Evolutionary conservation across 2,329 filamentous ascomycete species (phyloP), one percentile per base, ranked within the genome.

Genomic region (Clarireedia hainanense): DNA sequence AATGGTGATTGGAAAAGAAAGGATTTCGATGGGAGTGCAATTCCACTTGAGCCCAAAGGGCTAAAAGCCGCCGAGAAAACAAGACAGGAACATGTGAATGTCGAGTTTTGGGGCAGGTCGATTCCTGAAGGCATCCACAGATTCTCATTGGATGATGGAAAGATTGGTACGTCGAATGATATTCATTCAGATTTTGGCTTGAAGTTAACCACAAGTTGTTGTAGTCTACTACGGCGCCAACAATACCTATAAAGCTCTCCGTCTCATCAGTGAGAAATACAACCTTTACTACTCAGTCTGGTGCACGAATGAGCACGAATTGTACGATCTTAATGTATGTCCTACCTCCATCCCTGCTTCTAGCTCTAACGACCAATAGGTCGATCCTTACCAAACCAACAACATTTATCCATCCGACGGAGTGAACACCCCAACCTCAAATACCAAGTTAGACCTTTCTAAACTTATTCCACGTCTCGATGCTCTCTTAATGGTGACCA

Each of bases 281-380:
- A 80, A 78, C 62, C 66, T 87, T 5, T 81, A 83, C 58, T 88
- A 88, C 63, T 77, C 81, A 0, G 81, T 86, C 0, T 88, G 84
- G 84, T 88, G 85, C 64, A 85, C 71, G 14, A 81, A 82, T 51
- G 83, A 86, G 63, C 79, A 81, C 55, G 84, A 88, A 66, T 74
- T 86, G 2, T 88, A 87, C 65, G 76, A 87, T 59, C 63, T 85
- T 40, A 77, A 73, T 63, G 80, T 79, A 66, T 58, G 71, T 63
- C 23, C 40, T 5, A 30, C 4, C n/a, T n/a, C 4, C 47, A 26
- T 9, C 27, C 3, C 23, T 17, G 4, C 36, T 14, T 24, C 49
- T 55, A 37, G 54, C 47, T 50, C 42, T 34, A 34, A 34, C 9
- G 4, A 40, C 30, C 20, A 27, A 39, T 37, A 81, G 76, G 71